Evolutionary conservation across 495 filamentous ascomycete species (phyloP).

Genomic region (Penicillium verhagenii): DNA sequence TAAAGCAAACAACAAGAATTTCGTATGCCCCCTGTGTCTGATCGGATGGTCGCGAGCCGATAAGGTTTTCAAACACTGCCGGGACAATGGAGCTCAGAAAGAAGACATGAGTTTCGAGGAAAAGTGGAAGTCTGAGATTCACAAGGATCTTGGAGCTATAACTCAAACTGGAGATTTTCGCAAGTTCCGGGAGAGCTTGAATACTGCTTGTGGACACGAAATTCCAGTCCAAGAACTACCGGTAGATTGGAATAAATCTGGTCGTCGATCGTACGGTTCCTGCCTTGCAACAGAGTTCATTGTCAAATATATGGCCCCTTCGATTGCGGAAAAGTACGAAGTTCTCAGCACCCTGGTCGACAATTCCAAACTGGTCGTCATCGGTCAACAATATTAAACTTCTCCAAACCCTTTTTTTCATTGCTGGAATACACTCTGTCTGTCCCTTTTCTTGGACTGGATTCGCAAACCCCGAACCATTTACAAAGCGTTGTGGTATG

Average conservation of each 20-base stretch:
- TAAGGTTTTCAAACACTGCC: background rate
- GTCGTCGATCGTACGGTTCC: background rate
- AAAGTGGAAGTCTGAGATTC: background rate
- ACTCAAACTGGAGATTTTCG: background rate
- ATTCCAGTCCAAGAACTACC: background rate
- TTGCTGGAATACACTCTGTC: background rate
- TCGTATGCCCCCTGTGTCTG: background rate
- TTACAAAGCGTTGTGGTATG: background rate
- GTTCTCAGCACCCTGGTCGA: background rate
- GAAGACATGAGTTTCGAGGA: background rate
- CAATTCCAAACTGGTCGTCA: too few relatives aligned
- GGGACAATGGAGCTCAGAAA: background rate
- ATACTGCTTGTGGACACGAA: background rate
- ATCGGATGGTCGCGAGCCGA: background rate
- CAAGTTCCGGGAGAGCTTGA: background rate
- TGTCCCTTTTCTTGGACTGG: background rate
- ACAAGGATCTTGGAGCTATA: background rate
- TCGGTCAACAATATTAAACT: too few relatives aligned
- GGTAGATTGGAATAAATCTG: background rate
- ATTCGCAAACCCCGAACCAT: background rate
- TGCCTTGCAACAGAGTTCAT: background rate
- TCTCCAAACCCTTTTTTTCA: too few relatives aligned
- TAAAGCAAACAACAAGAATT: background rate
- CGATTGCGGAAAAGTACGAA: background rate
- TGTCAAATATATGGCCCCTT: background rate